Conservation (phyloP, 2,329 filamentous ascomycete species). For the Purpureocillium lavendulum region DNA sequence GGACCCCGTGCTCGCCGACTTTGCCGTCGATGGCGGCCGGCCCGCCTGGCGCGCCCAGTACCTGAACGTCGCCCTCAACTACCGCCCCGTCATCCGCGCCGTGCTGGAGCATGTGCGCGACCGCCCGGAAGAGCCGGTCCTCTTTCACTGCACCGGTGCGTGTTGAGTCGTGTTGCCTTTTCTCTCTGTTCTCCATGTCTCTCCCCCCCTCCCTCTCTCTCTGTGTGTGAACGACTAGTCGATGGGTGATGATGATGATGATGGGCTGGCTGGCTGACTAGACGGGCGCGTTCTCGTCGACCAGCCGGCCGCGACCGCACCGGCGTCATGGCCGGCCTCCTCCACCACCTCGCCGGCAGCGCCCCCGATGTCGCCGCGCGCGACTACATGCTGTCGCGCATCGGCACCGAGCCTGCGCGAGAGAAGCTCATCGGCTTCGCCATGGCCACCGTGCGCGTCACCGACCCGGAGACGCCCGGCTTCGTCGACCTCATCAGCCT, state of each 20-base stretch:
- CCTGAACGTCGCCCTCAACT: slow-evolving; percentile 33
- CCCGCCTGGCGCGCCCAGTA: slow-evolving; percentile 38
- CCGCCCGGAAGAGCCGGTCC: slow-evolving; percentile 31
- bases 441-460: slow-evolving; percentile 24
- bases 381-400: slow-evolving; percentile 46
- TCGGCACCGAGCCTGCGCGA: slow-evolving; percentile 43
- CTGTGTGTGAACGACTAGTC: not conserved
- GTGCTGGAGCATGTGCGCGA: slow-evolving; percentile 42
- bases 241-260: too few relatives aligned
- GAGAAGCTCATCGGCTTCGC: slow-evolving; percentile 36
- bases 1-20: slow-evolving; percentile 28
- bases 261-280: too few relatives aligned
- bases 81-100: slow-evolving; percentile 30
- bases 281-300: too few relatives aligned
- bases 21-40: slow-evolving; percentile 36
- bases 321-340: slow-evolving; percentile 39
- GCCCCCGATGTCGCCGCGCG: slow-evolving; percentile 29
- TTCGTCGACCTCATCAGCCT: slow-evolving; percentile 40
- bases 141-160: slow-evolving; percentile 48
- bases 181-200: too few relatives aligned
- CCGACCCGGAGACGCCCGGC: slow-evolving; percentile 32
- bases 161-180: not conserved
- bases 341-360: slow-evolving; percentile 42
- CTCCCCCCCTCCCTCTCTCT: too few relatives aligned
- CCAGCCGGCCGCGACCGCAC: slow-evolving; percentile 47